Base-by-base conservation (phyloP, 2,329 filamentous ascomycete genomes). In the Fusarium coffeatum region DNA sequence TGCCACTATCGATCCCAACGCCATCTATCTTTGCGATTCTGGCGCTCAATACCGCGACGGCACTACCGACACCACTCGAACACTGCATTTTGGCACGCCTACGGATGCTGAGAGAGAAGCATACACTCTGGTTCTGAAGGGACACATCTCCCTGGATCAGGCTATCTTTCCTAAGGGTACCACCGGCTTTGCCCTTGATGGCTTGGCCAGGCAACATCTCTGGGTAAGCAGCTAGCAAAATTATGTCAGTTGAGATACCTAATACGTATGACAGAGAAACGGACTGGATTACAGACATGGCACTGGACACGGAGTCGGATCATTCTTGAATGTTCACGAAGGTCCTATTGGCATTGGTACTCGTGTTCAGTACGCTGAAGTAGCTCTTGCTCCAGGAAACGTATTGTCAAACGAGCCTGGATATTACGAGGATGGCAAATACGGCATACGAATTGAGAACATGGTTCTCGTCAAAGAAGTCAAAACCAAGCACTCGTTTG, bases 321-420 rank as follows among this genome's bases (percentile, higher is more conserved):
- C 94, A 2, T 99, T 91, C 80, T 83, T 99, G 76, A 99, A 99
- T 72, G 96, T 99, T 1, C 96, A 99, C 78, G 96, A 99, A 82
- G 96, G 96, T 0, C 96, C 96, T 3, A 97, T 99, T 66, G 96
- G 96, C 22, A 97, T 99, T 65, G 96, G 96, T 28, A 98, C 94
- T 12, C 88, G 96, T 46, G 89, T 97, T 41, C 93, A 97, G 74
- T 98, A 95, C 78, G 91, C 93, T 1, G 96, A 99, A 78, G 94
- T 98, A 8, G 87, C 96, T 0, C 86, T 99, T 30, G 89, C 93
- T 0, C 86, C 93, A n/a, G 96, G 96, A 46, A 98, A 99, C 75
- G 95, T 99, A 42, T 89, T 98, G 55, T 98, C 95, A 3, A 94
- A 98, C 76, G 94, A 99, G 80, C 96, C 96, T 3, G 96, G 96